Evolutionary conservation across 108 stramenopile genomes (phyloP).

Genomic region (Cyclostephanos invisitatus): DNA sequence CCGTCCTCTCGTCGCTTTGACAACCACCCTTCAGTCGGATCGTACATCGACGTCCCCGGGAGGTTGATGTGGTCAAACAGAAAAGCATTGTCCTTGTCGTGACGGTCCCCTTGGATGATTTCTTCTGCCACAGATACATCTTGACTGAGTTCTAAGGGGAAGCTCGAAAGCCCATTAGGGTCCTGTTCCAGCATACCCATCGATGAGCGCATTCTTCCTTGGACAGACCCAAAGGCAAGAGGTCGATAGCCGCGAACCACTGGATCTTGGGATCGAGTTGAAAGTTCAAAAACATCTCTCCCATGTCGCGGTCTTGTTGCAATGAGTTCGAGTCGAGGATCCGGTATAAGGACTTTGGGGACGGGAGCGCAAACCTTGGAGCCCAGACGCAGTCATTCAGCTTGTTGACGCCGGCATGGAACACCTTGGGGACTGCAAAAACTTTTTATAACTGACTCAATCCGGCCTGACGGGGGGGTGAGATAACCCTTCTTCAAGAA

Average conservation of each 20-base stretch:
- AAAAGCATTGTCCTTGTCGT: constrained; percentile 24
- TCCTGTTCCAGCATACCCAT: constrained; percentile 26
- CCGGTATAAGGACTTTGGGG: constrained; percentile 16
- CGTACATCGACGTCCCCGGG: constrained; percentile 16
- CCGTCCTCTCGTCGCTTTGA: too few species aligned
- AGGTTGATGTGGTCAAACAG: constrained; percentile 31
- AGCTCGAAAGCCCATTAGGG: constrained; percentile 35
- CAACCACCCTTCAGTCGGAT: not conserved
- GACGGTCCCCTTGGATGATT: constrained; percentile 24
- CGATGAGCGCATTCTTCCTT: not conserved
- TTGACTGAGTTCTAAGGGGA: constrained; percentile 35
- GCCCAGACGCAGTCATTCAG: constrained; percentile 47
- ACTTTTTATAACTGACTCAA: constrained; percentile 8
- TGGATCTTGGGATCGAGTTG: constrained; percentile 5
- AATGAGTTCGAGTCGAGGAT: constrained; percentile 11
- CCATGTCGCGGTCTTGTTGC: constrained; percentile 33
- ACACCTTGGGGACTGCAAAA: constrained; percentile 44
- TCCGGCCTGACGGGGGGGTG: not conserved
- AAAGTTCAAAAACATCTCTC: constrained; percentile 48
- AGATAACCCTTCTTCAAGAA: constrained; percentile 6
- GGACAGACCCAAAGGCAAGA: constrained; percentile 6
- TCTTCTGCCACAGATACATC: constrained; percentile 21
- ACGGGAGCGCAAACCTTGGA: constrained; percentile 43
- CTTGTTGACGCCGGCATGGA: constrained; percentile 30
- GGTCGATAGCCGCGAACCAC: constrained; percentile 20